phyloP scores from a whole-genome alignment of 257 asterid species.

The Lithospermum erythrorhizon region DNA sequence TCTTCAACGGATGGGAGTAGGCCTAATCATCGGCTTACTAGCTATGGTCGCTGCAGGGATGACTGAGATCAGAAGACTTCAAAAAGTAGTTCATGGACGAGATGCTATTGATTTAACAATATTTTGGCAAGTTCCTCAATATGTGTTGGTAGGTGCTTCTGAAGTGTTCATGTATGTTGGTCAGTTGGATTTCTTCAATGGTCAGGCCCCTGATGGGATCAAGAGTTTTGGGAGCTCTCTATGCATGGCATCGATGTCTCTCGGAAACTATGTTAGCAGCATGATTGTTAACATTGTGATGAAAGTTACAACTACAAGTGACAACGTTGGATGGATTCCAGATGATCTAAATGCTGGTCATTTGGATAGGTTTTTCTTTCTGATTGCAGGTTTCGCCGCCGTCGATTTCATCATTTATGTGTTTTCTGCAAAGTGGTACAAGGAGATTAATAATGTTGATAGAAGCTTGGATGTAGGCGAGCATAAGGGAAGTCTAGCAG shows the following conservation, averaged over 20 bases:
- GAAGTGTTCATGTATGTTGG: not conserved
- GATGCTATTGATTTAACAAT: not conserved
- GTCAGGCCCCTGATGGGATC: conserved; percentile 7
- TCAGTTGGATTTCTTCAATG: not conserved
- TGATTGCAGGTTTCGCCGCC: conserved; percentile 2
- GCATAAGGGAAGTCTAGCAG: not conserved
- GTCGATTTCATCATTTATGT: conserved; percentile 2
- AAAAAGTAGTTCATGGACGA: not conserved
- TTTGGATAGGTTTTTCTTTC: conserved; percentile 3
- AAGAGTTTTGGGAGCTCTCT: conserved; percentile 9
- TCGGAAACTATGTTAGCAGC: conserved; percentile 5
- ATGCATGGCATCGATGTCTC: conserved; percentile 3
- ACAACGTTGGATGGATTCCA: conserved; percentile 6
- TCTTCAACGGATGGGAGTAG: conserved; percentile 12
- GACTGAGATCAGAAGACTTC: conserved; percentile 1
- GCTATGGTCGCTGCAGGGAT: conserved; percentile 2
- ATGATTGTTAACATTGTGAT: conserved; percentile 4
- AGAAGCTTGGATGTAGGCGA: not conserved
- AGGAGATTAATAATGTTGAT: not conserved
- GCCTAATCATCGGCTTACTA: conserved; percentile 1
- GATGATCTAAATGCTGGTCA: conserved; percentile 1
- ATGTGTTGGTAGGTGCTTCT: conserved; percentile 7
- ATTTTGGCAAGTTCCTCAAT: conserved; percentile 7
- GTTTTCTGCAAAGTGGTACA: not conserved
- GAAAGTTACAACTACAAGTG: not conserved